Base-by-base conservation (phyloP, 2,329 filamentous ascomycete species). In the Aspergillus pseudonomiae region DNA sequence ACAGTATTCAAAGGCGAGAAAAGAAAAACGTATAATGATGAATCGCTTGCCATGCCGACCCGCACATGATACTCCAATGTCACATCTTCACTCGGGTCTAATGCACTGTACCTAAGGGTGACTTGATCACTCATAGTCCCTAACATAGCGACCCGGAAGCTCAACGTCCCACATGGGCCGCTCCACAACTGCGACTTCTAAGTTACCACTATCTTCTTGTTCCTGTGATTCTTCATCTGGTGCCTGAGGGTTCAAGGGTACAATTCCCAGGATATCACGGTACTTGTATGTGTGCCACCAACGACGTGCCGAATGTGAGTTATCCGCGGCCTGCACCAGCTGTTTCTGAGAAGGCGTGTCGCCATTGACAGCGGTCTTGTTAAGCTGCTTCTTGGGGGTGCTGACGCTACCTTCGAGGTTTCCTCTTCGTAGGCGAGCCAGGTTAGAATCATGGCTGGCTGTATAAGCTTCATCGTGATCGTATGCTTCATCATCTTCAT, bases 211-310 rank as follows among this genome's bases (percentile, higher is more conserved):
- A 0, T 64, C 67, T 36, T 64, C 68, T 39, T 61, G 65, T 12
- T 36, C n/a, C 21, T 55, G 30, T 14, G 32, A 21, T 64, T 69
- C 71, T 16, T 75, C 75, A 30, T 79, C 76, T 67, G 73, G 32
- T 71, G 77, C 68, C 48, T 65, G 43, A 30, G 70, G 58, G 43
- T 80, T 82, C 36, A 90, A 78, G 21, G 86, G 84, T 24, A 88
- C 83, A 52, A 90, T 84, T 6, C 94, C 95, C 65, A 99, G 83
- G 70, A 99, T 93, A n/a, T 94, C 92, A 63, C 94, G 86, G 79
- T 98, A 99, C 78, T 96, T 96, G 83, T 91, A 93, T 6, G 94
- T 96, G 75, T 89, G 88, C 92, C 93, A 98, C 80, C 78, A 78
- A 26, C 74, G 70, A 58, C 78, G 73, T 54, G 70, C 59, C 32